phyloP scores from a whole-genome alignment of 176 grass and related monocot species.

The Aegilops bicornis region DNA sequence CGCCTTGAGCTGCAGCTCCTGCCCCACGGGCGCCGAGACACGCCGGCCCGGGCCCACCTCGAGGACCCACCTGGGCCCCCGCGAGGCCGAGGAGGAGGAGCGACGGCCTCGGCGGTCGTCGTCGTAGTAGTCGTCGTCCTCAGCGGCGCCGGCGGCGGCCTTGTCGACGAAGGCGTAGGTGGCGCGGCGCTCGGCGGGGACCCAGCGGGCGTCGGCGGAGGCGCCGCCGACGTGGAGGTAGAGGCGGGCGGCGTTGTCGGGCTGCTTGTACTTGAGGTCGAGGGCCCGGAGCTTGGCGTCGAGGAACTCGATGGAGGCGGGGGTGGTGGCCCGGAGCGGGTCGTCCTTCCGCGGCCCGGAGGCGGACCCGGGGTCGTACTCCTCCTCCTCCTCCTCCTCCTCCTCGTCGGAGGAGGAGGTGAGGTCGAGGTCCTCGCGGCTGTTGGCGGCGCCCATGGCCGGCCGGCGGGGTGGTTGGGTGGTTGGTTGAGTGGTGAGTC shows the following conservation, averaged over 20 bases:
- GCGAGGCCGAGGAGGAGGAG: neutral
- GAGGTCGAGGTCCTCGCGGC: constrained; percentile 81
- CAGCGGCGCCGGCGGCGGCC: neutral
- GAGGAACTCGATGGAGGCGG: constrained; percentile 49
- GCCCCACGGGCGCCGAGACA: constrained; percentile 51
- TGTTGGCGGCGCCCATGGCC: constrained; percentile 83
- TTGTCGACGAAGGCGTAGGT: constrained; percentile 62
- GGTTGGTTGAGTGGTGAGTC: neutral
- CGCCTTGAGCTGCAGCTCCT: constrained; percentile 78
- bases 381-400: constrained; percentile 35
- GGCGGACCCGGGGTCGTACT: constrained; percentile 33
- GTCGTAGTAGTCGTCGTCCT: neutral
- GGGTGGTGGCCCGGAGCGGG: constrained; percentile 36
- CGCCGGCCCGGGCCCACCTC: constrained; percentile 54
- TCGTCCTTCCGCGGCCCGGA: constrained; percentile 23
- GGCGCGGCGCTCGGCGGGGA: constrained; percentile 53
- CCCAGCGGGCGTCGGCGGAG: constrained; percentile 68
- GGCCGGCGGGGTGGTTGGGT: no score
- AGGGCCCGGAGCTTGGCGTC: constrained; percentile 71
- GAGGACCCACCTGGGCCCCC: constrained; percentile 53
- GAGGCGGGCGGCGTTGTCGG: constrained; percentile 43
- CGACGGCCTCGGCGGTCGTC: neutral
- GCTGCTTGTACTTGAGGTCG: constrained; percentile 60
- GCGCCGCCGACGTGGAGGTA: constrained; percentile 85
- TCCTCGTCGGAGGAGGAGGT: constrained; percentile 60